These are phyloP conservation scores for Xylariaceae sp. DNA, from an alignment of 2,329 filamentous ascomycete genomes.

Conservation along the genomic window DNA sequence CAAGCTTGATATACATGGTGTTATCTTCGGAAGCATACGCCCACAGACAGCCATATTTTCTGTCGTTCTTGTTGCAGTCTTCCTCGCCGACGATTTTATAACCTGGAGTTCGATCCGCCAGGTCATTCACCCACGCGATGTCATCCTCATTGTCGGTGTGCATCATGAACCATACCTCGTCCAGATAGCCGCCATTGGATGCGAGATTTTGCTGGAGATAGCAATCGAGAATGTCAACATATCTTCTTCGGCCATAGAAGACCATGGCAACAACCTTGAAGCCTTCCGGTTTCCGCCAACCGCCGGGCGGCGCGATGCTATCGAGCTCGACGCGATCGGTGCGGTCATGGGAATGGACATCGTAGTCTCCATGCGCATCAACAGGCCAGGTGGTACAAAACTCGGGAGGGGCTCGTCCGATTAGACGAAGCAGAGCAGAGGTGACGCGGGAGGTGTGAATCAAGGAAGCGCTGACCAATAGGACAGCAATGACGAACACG, in stretches of 20 bases:
- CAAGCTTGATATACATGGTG: conserved; percentile 40
- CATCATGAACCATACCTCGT: conserved; percentile 42
- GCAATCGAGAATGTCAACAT: conserved; percentile 43
- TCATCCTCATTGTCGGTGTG: conserved; percentile 38
- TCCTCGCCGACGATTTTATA: conserved; percentile 36
- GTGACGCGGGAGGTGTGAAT: background rate
- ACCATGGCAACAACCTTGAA: conserved; percentile 41
- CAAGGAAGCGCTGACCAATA: conserved; percentile 22
- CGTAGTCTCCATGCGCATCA: conserved; percentile 21
- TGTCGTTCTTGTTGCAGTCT: conserved; percentile 30
- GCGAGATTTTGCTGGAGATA: conserved; percentile 42
- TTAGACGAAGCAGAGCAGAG: background rate
- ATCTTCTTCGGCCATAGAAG: conserved; percentile 41
- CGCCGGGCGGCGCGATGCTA: conserved; percentile 27
- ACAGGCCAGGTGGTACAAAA: conserved; percentile 32
- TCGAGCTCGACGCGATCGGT: conserved; percentile 16
- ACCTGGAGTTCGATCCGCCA: conserved; percentile 33
- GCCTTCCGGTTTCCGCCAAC: conserved; percentile 29
- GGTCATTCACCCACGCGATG: conserved; percentile 36
- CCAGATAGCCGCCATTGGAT: conserved; percentile 41
- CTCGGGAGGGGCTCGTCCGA: conserved; percentile 2
- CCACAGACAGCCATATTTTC: conserved; percentile 34
- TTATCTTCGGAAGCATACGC: conserved; percentile 30
- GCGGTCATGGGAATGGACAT: conserved; percentile 15
- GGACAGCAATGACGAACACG: conserved; percentile 21